Conservation (phyloP, 2,329 filamentous ascomycete genomes). For the Onygena corvina region DNA sequence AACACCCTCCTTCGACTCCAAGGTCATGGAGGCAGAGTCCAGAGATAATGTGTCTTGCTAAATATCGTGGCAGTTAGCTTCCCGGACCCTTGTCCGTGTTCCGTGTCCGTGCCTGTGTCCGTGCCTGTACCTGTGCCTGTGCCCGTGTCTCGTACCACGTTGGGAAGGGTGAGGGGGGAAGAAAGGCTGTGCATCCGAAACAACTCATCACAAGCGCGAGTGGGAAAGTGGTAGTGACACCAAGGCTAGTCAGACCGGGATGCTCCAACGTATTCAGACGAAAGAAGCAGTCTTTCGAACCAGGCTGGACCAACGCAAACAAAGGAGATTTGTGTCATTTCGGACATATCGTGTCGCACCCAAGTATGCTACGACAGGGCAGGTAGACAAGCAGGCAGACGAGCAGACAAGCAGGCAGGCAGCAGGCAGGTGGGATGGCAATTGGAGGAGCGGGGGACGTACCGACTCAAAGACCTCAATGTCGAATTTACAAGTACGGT, state of each 20-base stretch:
- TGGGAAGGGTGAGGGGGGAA: not conserved
- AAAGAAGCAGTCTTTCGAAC: not conserved
- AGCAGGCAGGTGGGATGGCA: not conserved
- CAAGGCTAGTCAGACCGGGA: not conserved
- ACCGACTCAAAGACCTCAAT: conserved; percentile 39
- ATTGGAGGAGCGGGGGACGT: conserved; percentile 12
- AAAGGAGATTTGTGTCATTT: not conserved
- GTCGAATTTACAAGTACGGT: conserved; percentile 26
- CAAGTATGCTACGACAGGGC: not conserved
- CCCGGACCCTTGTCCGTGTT: not conserved
- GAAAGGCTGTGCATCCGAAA: not conserved
- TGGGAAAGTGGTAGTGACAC: not conserved
- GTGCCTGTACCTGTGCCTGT: not conserved
- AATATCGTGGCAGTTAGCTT: conserved; percentile 1
- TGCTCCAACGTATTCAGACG: not conserved
- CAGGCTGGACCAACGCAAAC: not conserved
- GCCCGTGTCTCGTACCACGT: not conserved
- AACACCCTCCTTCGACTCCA: conserved; percentile 20
- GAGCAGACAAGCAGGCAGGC: not conserved
- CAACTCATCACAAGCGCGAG: conserved; percentile 2
- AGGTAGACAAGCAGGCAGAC: not conserved
- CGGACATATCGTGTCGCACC: not conserved
- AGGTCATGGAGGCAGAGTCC: conserved; percentile 35
- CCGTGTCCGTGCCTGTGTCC: not conserved
- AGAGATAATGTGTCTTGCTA: conserved; percentile 36